These are phyloP conservation scores for Helotiales sp. DNA, from an alignment of 2,329 filamentous ascomycete genomes.

Conservation along the genomic window DNA sequence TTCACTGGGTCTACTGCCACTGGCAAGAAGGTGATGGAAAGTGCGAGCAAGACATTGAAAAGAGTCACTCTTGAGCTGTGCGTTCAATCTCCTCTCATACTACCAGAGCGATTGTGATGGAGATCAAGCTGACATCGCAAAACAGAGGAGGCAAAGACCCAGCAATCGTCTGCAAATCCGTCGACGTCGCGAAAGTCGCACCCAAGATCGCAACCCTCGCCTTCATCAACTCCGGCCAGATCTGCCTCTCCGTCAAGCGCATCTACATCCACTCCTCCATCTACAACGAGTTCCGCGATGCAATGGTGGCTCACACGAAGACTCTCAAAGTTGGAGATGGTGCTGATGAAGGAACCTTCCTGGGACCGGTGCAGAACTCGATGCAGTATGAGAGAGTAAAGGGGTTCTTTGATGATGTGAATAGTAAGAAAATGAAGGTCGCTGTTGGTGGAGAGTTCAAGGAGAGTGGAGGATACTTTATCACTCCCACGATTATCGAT, in stretches of 20 bases:
- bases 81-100: neutral
- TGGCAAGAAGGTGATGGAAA: slow-evolving; percentile 49
- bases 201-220: slow-evolving; percentile 45
- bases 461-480: slow-evolving; percentile 51
- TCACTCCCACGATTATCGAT: slow-evolving; percentile 58
- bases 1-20: slow-evolving; percentile 58
- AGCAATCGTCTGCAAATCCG: slow-evolving; percentile 52
- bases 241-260: slow-evolving; percentile 57
- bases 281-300: slow-evolving; percentile 54
- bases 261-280: slow-evolving; percentile 61
- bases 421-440: slow-evolving; percentile 52
- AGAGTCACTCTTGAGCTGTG: slow-evolving; percentile 34
- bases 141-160: slow-evolving; percentile 49
- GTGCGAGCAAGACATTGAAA: slow-evolving; percentile 52
- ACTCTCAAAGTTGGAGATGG: slow-evolving; percentile 40
- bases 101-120: too few species aligned
- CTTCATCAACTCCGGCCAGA: slow-evolving; percentile 53
- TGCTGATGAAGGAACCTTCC: slow-evolving; percentile 39
- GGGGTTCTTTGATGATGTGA: slow-evolving; percentile 54
- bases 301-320: slow-evolving; percentile 46
- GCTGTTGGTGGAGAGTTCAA: slow-evolving; percentile 44
- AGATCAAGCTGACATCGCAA: neutral
- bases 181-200: slow-evolving; percentile 47
- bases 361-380: slow-evolving; percentile 61
- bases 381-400: slow-evolving; percentile 64